These are phyloP conservation scores for Neodidymelliopsis sp. DNA, from an alignment of 2,329 filamentous ascomycete species.

Conservation along the genomic window DNA sequence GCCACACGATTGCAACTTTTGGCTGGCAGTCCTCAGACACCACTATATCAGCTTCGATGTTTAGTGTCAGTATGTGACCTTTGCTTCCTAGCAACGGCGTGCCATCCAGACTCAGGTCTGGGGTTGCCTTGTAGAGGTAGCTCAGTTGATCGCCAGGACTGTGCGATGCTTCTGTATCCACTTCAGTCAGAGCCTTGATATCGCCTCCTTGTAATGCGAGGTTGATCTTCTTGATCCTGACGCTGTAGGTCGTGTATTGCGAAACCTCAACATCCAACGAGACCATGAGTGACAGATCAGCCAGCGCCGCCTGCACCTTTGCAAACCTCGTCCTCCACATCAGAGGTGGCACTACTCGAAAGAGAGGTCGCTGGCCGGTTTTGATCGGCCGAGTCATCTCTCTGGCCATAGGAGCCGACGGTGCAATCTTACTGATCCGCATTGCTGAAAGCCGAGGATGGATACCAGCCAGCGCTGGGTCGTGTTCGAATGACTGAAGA, in stretches of 20 bases:
- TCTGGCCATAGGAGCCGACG: conserved; percentile 66
- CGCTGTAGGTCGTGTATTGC: conserved; percentile 70
- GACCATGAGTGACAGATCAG: conserved; percentile 65
- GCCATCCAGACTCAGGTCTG: conserved; percentile 53
- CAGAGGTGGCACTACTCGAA: conserved; percentile 72
- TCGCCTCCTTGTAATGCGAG: conserved; percentile 65
- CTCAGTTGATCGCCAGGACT: conserved; percentile 78
- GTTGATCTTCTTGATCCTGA: conserved; percentile 66
- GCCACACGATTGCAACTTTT: conserved; percentile 71
- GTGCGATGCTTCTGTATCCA: conserved; percentile 66
- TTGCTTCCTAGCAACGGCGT: conserved; percentile 54
- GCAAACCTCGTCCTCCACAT: conserved; percentile 78
- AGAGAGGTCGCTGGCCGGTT: conserved; percentile 67
- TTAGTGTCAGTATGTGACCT: conserved; percentile 60
- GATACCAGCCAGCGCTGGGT: conserved; percentile 68
- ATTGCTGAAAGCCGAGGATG: conserved; percentile 75
- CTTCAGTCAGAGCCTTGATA: conserved; percentile 59
- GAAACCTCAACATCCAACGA: conserved; percentile 79
- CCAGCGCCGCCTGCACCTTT: conserved; percentile 65
- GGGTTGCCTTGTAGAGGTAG: conserved; percentile 72
- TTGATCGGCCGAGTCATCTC: conserved; percentile 70
- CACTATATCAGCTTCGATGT: conserved; percentile 67
- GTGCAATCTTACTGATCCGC: conserved; percentile 76
- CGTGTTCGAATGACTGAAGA: conserved; percentile 74
- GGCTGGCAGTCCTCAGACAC: conserved; percentile 66